Evolutionary conservation across 2,329 filamentous ascomycete species (phyloP).

Genomic region (Alternaria dauci): DNA sequence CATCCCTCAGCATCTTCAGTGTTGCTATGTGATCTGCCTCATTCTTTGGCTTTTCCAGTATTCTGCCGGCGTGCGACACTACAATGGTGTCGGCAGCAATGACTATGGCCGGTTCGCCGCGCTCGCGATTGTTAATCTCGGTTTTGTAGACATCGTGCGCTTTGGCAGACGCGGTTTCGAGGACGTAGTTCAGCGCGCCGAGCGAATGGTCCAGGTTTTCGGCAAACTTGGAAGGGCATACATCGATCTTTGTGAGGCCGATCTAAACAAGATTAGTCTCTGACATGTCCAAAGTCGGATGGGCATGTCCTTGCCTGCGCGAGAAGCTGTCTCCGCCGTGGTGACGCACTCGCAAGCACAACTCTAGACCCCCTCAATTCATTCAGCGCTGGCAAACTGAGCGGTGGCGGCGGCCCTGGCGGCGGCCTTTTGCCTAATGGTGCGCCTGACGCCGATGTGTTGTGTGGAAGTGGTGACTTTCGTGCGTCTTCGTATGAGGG

Average conservation of each 20-base stretch:
- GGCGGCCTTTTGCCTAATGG: slow-evolving; percentile 26
- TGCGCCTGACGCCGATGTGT: slow-evolving; percentile 26
- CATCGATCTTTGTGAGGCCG: slow-evolving; percentile 81
- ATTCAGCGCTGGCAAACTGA: slow-evolving; percentile 81
- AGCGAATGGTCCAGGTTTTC: slow-evolving; percentile 92
- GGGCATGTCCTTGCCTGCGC: slow-evolving; percentile 63
- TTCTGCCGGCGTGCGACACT: slow-evolving; percentile 74
- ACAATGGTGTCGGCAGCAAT: slow-evolving; percentile 93
- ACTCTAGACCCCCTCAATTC: slow-evolving; percentile 80
- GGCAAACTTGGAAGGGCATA: slow-evolving; percentile 81
- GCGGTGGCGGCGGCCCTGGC: slow-evolving; percentile 64
- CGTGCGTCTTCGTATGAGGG: slow-evolving; percentile 55
- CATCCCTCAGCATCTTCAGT: slow-evolving; percentile 82
- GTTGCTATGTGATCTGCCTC: slow-evolving; percentile 84
- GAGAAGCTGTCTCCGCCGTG: slow-evolving; percentile 82
- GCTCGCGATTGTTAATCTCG: slow-evolving; percentile 63
- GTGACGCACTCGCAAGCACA: slow-evolving; percentile 89
- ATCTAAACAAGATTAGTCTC: slow-evolving; percentile 61
- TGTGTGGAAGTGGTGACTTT: slow-evolving; percentile 29
- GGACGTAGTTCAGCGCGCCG: slow-evolving; percentile 88
- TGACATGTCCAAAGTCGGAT: background rate
- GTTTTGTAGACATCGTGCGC: slow-evolving; percentile 74
- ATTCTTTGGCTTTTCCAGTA: slow-evolving; percentile 89
- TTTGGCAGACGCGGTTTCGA: slow-evolving; percentile 85
- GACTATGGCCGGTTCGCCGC: slow-evolving; percentile 80